Conservation (phyloP, 1,284 basidiomycete genomes). For the Ganoderma sinense region DNA sequence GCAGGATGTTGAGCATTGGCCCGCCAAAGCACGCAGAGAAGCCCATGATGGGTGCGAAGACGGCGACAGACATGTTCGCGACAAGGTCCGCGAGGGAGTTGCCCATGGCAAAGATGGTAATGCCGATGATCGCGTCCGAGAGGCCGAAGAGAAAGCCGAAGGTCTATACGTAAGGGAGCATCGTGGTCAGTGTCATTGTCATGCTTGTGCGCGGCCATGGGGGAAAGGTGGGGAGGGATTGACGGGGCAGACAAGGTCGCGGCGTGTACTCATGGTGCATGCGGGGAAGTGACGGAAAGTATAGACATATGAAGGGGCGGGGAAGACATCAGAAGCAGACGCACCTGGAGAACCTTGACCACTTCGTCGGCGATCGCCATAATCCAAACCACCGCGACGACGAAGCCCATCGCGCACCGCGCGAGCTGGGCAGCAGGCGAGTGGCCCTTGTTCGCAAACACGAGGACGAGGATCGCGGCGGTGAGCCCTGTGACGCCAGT, state of each 20-base stretch:
- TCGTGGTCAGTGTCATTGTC: constrained; percentile 2
- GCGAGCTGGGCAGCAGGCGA: constrained; percentile 69
- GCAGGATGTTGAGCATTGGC: constrained; percentile 96
- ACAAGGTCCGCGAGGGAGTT: constrained; percentile 97
- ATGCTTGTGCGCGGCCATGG: not conserved
- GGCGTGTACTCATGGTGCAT: not conserved
- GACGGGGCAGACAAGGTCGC: not conserved
- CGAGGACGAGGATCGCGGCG: constrained; percentile 62
- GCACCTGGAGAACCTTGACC: constrained; percentile 84
- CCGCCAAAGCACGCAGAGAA: constrained; percentile 95
- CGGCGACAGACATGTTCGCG: constrained; percentile 94
- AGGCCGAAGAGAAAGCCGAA: constrained; percentile 94
- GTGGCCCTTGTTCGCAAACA: constrained; percentile 68
- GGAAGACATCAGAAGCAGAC: constrained; percentile 22
- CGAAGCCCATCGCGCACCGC: constrained; percentile 90
- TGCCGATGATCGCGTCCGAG: constrained; percentile 96
- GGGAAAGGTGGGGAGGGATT: not conserved
- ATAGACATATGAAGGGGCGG: not conserved
- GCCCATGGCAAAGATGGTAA: constrained; percentile 96
- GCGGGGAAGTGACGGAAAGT: not conserved
- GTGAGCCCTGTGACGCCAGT: constrained; percentile 62
- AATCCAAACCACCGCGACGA: constrained; percentile 92
- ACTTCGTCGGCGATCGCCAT: constrained; percentile 96
- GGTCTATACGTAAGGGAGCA: constrained; percentile 62
- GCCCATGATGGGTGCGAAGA: constrained; percentile 88